Percentiles rank a stretch among this genome's conserved stretches.
phyloP scores from a whole-genome alignment of 768 basidiomycete species.

The Erythrobasidium yunnanense region DNA sequence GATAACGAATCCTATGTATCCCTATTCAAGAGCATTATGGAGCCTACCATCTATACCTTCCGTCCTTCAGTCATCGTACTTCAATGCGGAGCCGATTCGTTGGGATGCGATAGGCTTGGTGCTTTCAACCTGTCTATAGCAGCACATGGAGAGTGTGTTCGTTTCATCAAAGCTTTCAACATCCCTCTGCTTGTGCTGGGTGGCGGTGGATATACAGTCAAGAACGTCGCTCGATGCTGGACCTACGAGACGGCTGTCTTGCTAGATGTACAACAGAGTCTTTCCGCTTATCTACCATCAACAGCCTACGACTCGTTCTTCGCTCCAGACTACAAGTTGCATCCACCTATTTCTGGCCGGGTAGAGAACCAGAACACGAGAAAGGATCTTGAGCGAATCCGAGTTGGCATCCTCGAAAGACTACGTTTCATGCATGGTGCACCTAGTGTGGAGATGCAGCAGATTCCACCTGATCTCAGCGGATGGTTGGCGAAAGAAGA shows the following conservation, averaged over 20 bases:
- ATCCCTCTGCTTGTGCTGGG: constrained; percentile 84
- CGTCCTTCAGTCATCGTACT: constrained; percentile 81
- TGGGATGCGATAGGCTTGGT: constrained; percentile 86
- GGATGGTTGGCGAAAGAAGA: constrained; percentile 64
- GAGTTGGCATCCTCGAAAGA: constrained; percentile 72
- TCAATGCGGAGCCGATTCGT: constrained; percentile 92
- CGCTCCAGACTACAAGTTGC: constrained; percentile 80
- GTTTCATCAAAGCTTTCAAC: constrained; percentile 85
- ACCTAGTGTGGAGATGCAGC: constrained; percentile 91
- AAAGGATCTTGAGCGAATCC: constrained; percentile 71
- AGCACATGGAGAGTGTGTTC: constrained; percentile 94
- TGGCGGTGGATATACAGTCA: constrained; percentile 92
- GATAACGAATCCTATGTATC: constrained; percentile 94
- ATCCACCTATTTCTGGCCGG: constrained; percentile 70
- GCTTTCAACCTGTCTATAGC: constrained; percentile 96
- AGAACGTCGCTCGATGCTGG: constrained; percentile 97
- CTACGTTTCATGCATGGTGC: constrained; percentile 86
- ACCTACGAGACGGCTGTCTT: constrained; percentile 93
- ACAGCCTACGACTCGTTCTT: constrained; percentile 92
- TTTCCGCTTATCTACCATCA: constrained; percentile 75
- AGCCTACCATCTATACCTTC: constrained; percentile 80
- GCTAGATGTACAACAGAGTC: constrained; percentile 56
- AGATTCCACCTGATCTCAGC: constrained; percentile 83
- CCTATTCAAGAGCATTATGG: constrained; percentile 90
- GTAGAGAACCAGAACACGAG: constrained; percentile 87